phyloP scores from a whole-genome alignment of 2,329 filamentous ascomycete genomes.

The Didymella sp. region DNA sequence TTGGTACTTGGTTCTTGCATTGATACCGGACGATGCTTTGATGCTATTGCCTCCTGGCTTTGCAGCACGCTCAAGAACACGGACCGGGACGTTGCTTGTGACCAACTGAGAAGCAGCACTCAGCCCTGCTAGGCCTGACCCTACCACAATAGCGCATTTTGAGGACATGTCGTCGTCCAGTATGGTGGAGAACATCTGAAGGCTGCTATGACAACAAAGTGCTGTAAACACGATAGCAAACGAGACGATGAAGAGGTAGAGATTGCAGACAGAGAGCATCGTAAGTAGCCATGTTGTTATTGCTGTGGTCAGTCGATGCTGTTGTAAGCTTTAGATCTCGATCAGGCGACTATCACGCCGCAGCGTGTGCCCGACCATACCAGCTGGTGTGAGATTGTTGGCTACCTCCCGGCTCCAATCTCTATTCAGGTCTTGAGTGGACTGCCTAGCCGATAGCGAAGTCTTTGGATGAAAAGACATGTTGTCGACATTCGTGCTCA shows the following conservation, averaged over 20 bases:
- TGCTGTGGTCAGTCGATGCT: constrained; percentile 10
- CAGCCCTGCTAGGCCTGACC: constrained; percentile 69
- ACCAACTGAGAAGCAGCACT: constrained; percentile 66
- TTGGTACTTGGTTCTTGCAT: constrained; percentile 67
- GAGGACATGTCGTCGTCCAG: constrained; percentile 18
- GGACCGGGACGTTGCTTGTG: constrained; percentile 59
- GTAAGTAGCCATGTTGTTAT: not conserved
- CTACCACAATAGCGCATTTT: constrained; percentile 63
- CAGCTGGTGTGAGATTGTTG: not conserved
- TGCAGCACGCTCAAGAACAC: constrained; percentile 64
- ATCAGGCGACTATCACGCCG: constrained; percentile 24
- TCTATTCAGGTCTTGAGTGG: too few species aligned
- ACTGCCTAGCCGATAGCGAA: not conserved
- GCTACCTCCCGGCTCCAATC: not conserved
- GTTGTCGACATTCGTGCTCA: not conserved
- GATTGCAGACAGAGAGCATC: constrained; percentile 1
- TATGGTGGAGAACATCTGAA: constrained; percentile 10
- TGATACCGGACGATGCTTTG: constrained; percentile 72
- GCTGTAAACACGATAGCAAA: not conserved
- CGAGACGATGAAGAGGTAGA: not conserved
- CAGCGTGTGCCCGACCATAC: not conserved
- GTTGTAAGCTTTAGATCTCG: constrained; percentile 1
- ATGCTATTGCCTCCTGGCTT: constrained; percentile 71
- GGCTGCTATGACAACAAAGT: not conserved
- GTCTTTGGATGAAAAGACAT: not conserved